Percentiles rank a stretch among this genome's conserved stretches.
Conservation (phyloP, 2,329 filamentous ascomycete species). For the Zymoseptoria passerinii region DNA sequence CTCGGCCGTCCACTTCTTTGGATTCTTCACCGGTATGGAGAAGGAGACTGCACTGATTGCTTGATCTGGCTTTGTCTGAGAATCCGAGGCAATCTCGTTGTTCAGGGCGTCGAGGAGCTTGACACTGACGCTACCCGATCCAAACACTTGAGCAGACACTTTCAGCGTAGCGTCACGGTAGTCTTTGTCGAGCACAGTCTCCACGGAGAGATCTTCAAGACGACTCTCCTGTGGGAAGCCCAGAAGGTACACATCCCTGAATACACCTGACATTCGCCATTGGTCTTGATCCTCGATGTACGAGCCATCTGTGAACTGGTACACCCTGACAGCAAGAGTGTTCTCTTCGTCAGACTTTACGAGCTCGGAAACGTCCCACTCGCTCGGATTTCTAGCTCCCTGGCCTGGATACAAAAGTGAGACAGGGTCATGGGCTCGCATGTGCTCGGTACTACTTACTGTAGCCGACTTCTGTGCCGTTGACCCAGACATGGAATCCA, state of each 20-base stretch:
- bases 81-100: slow-evolving; percentile 29
- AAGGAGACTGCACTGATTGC: slow-evolving; percentile 23
- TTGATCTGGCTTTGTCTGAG: not conserved
- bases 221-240: slow-evolving; percentile 44
- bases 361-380: slow-evolving; percentile 56
- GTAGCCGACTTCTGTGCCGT: slow-evolving; percentile 56
- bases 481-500: slow-evolving; percentile 62
- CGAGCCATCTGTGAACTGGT: slow-evolving; percentile 60
- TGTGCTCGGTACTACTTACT: slow-evolving; percentile 26
- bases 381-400: slow-evolving; percentile 58
- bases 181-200: slow-evolving; percentile 44
- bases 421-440: too few relatives aligned
- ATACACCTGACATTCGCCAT: slow-evolving; percentile 43
- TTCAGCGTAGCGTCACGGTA: slow-evolving; percentile 45
- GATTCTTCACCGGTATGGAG: slow-evolving; percentile 42
- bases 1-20: slow-evolving; percentile 62
- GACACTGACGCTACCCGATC: slow-evolving; percentile 37
- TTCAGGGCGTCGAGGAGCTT: slow-evolving; percentile 31
- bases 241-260: slow-evolving; percentile 57
- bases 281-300: slow-evolving; percentile 54
- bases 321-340: slow-evolving; percentile 55
- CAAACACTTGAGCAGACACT: slow-evolving; percentile 9
- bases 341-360: slow-evolving; percentile 45
- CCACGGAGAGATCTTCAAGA: slow-evolving; percentile 53
- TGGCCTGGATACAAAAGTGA: slow-evolving; percentile 31